A percentile compares a stretch with the other conserved stretches of the same genome.
phyloP scores from a whole-genome alignment of 139 green algal genomes.

The Pseudopediastrum boryanum region DNA sequence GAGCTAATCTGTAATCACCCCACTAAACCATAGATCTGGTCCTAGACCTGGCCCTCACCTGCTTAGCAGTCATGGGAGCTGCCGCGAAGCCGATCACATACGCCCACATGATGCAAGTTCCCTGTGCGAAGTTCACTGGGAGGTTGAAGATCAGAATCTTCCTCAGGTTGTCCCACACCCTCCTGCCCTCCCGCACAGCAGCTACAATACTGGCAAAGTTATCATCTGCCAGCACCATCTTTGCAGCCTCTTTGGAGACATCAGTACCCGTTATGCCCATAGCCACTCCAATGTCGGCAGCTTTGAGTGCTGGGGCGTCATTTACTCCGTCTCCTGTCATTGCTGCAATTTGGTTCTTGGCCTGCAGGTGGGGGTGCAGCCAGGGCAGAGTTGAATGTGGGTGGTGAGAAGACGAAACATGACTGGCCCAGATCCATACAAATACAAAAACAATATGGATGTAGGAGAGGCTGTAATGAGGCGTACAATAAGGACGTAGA shows the following conservation, averaged over 20 bases:
- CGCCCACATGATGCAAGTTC: constrained; percentile 87
- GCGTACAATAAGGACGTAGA: too few relatives aligned
- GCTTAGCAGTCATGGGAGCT: constrained; percentile 44
- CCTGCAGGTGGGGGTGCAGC: too few relatives aligned
- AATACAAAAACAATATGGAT: too few relatives aligned
- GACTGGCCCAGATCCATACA: too few relatives aligned
- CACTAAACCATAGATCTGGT: too few relatives aligned
- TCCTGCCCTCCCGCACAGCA: constrained; percentile 87
- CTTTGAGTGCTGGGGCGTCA: constrained; percentile 77
- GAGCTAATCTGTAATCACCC: too few relatives aligned
- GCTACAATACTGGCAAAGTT: constrained; percentile 93
- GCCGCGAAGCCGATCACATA: constrained; percentile 72
- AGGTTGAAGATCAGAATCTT: constrained; percentile 56
- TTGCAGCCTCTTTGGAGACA: constrained; percentile 69
- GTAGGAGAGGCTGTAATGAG: too few relatives aligned
- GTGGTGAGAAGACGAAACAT: too few relatives aligned
- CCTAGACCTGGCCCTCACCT: too few relatives aligned
- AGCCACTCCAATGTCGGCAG: constrained; percentile 86
- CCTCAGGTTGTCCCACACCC: constrained; percentile 89
- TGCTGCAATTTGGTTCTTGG: constrained; percentile 47
- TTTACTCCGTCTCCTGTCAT: constrained; percentile 65
- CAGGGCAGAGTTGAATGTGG: too few relatives aligned
- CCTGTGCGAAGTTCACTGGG: constrained; percentile 52
- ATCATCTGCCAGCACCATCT: constrained; percentile 97
- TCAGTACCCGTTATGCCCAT: constrained; percentile 86